Percentiles rank a stretch among this genome's conserved stretches.
Evolutionary conservation across 169 alveolate genomes (phyloP).

Genomic region (Hepatocystis sp.): DNA sequence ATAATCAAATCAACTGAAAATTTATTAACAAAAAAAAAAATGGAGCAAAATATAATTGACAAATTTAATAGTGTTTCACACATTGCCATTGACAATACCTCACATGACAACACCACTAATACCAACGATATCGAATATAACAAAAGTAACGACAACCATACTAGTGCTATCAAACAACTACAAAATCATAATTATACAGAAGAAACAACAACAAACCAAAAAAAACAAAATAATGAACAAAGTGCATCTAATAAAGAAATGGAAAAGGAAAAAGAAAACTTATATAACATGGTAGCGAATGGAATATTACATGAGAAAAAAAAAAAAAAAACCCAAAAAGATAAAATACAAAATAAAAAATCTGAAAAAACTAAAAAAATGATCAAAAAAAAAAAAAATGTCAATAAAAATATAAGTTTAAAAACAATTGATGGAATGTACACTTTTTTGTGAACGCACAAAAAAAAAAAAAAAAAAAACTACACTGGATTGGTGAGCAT

Average conservation of each 20-base stretch:
- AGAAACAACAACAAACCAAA: no score
- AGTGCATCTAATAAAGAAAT: background rate
- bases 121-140: no score
- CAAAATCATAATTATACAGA: no score
- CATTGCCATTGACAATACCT: background rate
- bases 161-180: no score
- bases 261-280: background rate
- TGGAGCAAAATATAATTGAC: constrained; percentile 33
- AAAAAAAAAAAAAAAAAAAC: no score
- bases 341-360: constrained; percentile 5
- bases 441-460: constrained; percentile 30
- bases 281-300: constrained; percentile 21
- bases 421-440: constrained; percentile 45
- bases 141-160: no score
- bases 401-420: constrained; percentile 14
- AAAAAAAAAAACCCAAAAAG: background rate
- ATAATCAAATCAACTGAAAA: constrained; percentile 46
- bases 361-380: constrained; percentile 4
- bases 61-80: constrained; percentile 20
- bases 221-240: constrained; percentile 5
- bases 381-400: background rate
- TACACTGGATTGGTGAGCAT: no score
- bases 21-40: constrained; percentile 30
- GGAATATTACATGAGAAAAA: constrained; percentile 49
- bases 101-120: constrained; percentile 23